Conservation (phyloP, 2,329 filamentous ascomycete genomes). For the Exophiala sideris region DNA sequence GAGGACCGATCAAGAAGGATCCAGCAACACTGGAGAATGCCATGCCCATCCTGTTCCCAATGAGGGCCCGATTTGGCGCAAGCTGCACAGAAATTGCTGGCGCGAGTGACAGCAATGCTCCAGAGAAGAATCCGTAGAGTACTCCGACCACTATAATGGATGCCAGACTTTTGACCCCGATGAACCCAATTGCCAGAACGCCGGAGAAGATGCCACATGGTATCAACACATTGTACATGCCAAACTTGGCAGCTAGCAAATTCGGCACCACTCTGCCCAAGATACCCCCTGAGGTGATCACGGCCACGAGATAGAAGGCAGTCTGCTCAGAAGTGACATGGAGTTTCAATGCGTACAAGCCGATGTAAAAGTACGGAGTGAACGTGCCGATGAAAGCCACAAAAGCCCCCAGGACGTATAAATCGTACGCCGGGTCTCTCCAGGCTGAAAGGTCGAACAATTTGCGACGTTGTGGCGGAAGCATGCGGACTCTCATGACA, state of each 20-base stretch:
- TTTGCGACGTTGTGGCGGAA: neutral
- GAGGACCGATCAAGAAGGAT: neutral
- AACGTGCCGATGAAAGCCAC: neutral
- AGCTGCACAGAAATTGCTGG: slow-evolving; percentile 37
- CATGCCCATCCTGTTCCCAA: slow-evolving; percentile 46
- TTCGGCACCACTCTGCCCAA: neutral
- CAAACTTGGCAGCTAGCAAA: too few relatives aligned
- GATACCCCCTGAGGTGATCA: neutral
- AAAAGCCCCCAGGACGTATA: neutral
- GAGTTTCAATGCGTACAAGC: neutral
- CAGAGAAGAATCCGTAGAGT: neutral
- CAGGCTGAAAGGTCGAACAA: neutral
- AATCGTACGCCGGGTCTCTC: neutral
- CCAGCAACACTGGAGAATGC: slow-evolving; percentile 27
- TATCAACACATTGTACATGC: too few relatives aligned
- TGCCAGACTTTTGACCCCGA: neutral
- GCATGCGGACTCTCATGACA: neutral
- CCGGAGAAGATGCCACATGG: too few relatives aligned
- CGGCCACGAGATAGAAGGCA: neutral
- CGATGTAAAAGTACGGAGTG: slow-evolving; percentile 1
- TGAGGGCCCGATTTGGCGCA: slow-evolving; percentile 31
- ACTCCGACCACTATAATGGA: neutral
- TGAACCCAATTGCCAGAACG: too few relatives aligned
- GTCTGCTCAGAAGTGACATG: neutral
- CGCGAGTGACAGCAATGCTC: neutral